Base-by-base conservation (phyloP, 306 rosid genomes). In the Cicer arietinum region DNA sequence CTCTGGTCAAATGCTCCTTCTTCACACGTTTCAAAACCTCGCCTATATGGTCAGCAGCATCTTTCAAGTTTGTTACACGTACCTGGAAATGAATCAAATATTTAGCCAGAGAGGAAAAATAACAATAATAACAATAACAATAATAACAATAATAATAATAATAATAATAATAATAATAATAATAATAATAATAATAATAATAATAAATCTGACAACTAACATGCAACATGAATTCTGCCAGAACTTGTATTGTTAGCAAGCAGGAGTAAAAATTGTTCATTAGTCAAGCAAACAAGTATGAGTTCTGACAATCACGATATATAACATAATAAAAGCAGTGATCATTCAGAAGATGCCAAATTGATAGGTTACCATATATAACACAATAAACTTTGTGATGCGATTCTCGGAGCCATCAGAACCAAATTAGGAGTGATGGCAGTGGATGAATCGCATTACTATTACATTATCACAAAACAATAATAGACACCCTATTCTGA, bases 11-110 rank as follows among this genome's bases (percentile, higher is more conserved):
- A 84, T 94, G 95, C 61, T 83, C 86, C 85, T 82, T 87, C 90
- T 94, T 90, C 81, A 94, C 99, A 41, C 99, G 99, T 79, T 86
- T 89, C 85, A 94, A 81, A 67, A 94, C 99, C 83, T 94, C 99
- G 47, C 93, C 99, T 12, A 94, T 94, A 79, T 90, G 99, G 80
- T 92, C 99, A 8, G 96, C 12, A 45, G 99, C 93, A 90, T 94
- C 99, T 79, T 84, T 84, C 88, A 94, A 77, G 81, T 94, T 94
- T 68, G 99, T 94, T 57, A 94, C 97, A 48, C 96, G 97, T 58
- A 94, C 99, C 99, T 94, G 84, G 46, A 39, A 71, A 81, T 16
- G 79, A 48, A 67, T 10, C 16, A 8, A 13, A 22, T 50, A 14
- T 12, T 78, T 7, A 78, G 73, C 41, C 42, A 30, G 37, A 54